Conservation (phyloP, 176 grass and related monocot species). For the Oryza nivara region DNA sequence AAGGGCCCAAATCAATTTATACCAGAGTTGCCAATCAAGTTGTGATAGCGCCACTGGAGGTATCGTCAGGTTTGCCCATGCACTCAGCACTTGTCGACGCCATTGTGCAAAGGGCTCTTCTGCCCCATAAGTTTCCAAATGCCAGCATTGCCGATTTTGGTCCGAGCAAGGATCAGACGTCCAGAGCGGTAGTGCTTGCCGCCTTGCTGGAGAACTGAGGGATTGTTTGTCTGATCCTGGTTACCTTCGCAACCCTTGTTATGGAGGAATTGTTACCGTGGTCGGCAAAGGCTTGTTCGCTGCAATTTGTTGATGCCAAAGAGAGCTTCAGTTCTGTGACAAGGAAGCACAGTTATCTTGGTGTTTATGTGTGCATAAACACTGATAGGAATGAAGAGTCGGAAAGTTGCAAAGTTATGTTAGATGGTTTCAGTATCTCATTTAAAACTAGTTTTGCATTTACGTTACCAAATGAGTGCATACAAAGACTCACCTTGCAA, state of each 20-base stretch:
- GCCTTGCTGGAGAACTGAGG: neutral
- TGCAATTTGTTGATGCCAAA: neutral
- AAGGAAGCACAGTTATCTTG: neutral
- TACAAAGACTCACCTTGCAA: slow-evolving; percentile 36
- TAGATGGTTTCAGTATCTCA: neutral
- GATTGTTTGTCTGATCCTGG: neutral
- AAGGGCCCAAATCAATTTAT: neutral
- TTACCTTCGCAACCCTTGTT: neutral
- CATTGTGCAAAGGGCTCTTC: neutral
- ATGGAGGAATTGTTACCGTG: neutral
- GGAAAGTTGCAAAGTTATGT: neutral
- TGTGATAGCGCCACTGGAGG: neutral
- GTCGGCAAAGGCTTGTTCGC: neutral
- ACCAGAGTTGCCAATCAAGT: neutral
- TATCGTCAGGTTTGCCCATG: neutral
- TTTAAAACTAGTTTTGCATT: neutral
- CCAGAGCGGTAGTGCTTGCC: neutral
- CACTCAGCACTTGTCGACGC: neutral
- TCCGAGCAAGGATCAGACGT: neutral
- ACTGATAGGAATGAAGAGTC: neutral
- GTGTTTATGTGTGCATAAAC: neutral
- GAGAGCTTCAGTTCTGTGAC: neutral
- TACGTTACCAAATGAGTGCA: neutral
- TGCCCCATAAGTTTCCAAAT: neutral
- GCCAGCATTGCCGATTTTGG: neutral